Conservation (phyloP, 2,329 filamentous ascomycete species). For the Xylaria sp. region DNA sequence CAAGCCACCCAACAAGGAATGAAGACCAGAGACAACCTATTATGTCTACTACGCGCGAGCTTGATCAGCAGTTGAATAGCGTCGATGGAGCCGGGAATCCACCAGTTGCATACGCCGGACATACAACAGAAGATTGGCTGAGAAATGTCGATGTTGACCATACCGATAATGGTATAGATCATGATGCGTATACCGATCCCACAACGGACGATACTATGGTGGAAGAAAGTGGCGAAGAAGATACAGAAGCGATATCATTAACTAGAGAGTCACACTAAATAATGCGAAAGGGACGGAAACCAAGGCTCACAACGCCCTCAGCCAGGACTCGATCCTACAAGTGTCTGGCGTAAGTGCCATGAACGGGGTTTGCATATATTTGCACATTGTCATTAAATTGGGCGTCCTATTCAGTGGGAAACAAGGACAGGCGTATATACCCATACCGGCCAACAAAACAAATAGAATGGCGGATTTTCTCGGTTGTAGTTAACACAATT, state of each 20-base stretch:
- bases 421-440: constrained; percentile 10
- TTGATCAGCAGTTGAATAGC: neutral
- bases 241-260: neutral
- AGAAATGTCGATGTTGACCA: constrained; percentile 26
- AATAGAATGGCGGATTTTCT: constrained; percentile 2
- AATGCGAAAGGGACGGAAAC: neutral
- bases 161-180: constrained; percentile 13
- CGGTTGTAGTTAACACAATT: neutral
- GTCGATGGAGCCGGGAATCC: neutral
- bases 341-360: neutral
- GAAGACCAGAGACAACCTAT: neutral
- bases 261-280: neutral
- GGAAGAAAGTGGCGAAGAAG: constrained; percentile 9
- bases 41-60: neutral
- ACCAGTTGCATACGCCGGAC: neutral
- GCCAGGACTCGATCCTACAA: neutral
- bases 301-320: neutral
- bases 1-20: constrained; percentile 5
- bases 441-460: neutral
- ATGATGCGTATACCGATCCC: constrained; percentile 14
- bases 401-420: too few species aligned
- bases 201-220: constrained; percentile 24
- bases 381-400: too few species aligned
- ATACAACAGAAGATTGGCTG: constrained; percentile 27
- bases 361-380: too few species aligned